Base-by-base conservation (phyloP, 2,329 filamentous ascomycete species). In the Xylariaceae sp. region DNA sequence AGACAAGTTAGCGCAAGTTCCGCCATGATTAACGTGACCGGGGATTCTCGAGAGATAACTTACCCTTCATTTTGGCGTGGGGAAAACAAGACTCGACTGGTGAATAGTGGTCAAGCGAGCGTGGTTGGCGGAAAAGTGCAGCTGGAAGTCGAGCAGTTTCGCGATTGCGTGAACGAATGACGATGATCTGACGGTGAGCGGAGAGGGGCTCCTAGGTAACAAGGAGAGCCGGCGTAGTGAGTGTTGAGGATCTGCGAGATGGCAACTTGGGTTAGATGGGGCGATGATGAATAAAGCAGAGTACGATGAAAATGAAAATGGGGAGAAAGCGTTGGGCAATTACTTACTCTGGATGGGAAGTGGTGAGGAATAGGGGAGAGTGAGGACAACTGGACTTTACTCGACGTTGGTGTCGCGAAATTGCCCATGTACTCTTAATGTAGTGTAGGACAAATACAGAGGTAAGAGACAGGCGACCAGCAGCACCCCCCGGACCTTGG, bases 1-100 rank as follows among this genome's bases (percentile, higher is more conserved):
- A 50, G 32, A 26, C 32, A 51, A n/a, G 53, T 61, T 41, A 59
- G 56, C 45, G 19, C 32, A 43, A 40, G 61, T 68, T 42, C 20
- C 18, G 40, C 14, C 26, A 45, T 18, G 10, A 20, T 18, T n/a
- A n/a, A 29, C 59, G 54, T 16, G 18, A 37, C 19, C 20, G 19
- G 20, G 10, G 18, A 14, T 44, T 43, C 50, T 26, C 21, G 40
- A 5, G 32, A 37, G 23, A 21, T 23, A 20, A 60, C 73, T 56
- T 74, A 77, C 75, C 75, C 73, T 77, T 78, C 75, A 77, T 78
- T 10, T 62, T 69, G 65, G 52, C 53, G 49, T 43, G 52, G 37
- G 23, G 44, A 29, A 50, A 40, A 44, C 53, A 37, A 44, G 32
- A 40, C 44, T 46, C 14, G 19, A 46, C 18, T 20, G 44, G 46